phyloP scores from a whole-genome alignment of 2,329 filamentous ascomycete species.

The Didymella pomorum region DNA sequence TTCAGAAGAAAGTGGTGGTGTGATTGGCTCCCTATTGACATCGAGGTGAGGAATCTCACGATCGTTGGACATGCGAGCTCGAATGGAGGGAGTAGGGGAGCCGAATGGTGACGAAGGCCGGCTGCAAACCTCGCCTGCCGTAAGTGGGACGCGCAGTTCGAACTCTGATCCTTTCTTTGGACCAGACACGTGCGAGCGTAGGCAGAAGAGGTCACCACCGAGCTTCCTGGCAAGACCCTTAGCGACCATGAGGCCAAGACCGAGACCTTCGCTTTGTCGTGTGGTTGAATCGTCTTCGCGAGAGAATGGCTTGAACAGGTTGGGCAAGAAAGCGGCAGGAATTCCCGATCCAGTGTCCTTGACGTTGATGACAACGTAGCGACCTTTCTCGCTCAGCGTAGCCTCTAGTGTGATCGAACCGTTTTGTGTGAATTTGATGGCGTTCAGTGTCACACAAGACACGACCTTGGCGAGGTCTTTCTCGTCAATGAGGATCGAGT shows the following conservation, averaged over 20 bases:
- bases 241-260: constrained; percentile 74
- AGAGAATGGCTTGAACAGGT: constrained; percentile 74
- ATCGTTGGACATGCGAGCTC: constrained; percentile 44
- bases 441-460: constrained; percentile 70
- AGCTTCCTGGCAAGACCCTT: constrained; percentile 74
- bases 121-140: constrained; percentile 59
- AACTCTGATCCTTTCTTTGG: constrained; percentile 71
- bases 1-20: constrained; percentile 41
- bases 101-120: constrained; percentile 61
- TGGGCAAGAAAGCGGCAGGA: constrained; percentile 69
- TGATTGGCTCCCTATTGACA: constrained; percentile 32
- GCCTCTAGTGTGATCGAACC: constrained; percentile 67
- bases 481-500: constrained; percentile 66
- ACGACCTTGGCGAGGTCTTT: constrained; percentile 70
- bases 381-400: constrained; percentile 59
- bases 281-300: constrained; percentile 73
- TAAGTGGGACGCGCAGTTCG: constrained; percentile 70
- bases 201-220: constrained; percentile 71
- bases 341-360: constrained; percentile 74
- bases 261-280: constrained; percentile 71
- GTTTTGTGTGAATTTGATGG: constrained; percentile 74
- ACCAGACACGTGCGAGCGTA: constrained; percentile 68
- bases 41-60: constrained; percentile 32
- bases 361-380: constrained; percentile 68
- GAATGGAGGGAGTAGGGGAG: constrained; percentile 52